phyloP scores from a whole-genome alignment of 2,329 filamentous ascomycete species.

The Aspergillus candidus region DNA sequence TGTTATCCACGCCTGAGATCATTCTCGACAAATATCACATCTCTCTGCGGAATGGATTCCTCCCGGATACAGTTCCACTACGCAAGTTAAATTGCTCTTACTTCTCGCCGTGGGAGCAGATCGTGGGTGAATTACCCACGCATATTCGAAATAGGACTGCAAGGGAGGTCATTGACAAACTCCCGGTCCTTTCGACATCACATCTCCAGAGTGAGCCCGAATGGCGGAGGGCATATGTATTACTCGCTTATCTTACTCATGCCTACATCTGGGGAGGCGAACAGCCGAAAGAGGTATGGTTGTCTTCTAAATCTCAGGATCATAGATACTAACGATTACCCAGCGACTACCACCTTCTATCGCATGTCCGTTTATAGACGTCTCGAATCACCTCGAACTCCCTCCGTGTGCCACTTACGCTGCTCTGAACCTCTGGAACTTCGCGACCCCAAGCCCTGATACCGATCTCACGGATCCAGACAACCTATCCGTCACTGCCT shows the following conservation, averaged over 20 bases:
- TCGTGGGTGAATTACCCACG: slow-evolving; percentile 69
- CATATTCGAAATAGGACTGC: slow-evolving; percentile 71
- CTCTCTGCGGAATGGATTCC: slow-evolving; percentile 62
- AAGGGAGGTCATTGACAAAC: slow-evolving; percentile 64
- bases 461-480: slow-evolving; percentile 33
- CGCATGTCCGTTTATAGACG: slow-evolving; percentile 31
- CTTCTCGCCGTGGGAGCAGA: slow-evolving; percentile 84
- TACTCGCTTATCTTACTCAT: slow-evolving; percentile 71
- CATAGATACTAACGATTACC: slow-evolving; percentile 2
- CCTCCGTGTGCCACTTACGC: slow-evolving; percentile 41
- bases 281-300: slow-evolving; percentile 57
- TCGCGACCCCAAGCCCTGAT: slow-evolving; percentile 14
- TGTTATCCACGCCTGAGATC: slow-evolving; percentile 22
- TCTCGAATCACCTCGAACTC: slow-evolving; percentile 31
- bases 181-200: slow-evolving; percentile 72
- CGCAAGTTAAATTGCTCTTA: slow-evolving; percentile 71
- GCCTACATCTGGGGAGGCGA: slow-evolving; percentile 80
- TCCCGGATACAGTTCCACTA: slow-evolving; percentile 70
- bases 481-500: slow-evolving; percentile 28
- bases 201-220: slow-evolving; percentile 72
- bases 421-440: slow-evolving; percentile 39
- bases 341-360: slow-evolving; percentile 34
- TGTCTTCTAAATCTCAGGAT: not conserved
- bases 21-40: slow-evolving; percentile 63
- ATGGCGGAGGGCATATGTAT: slow-evolving; percentile 76